These are phyloP conservation scores for Steccherinum ochraceum DNA, from an alignment of 768 basidiomycete genomes.

Conservation along the genomic window DNA sequence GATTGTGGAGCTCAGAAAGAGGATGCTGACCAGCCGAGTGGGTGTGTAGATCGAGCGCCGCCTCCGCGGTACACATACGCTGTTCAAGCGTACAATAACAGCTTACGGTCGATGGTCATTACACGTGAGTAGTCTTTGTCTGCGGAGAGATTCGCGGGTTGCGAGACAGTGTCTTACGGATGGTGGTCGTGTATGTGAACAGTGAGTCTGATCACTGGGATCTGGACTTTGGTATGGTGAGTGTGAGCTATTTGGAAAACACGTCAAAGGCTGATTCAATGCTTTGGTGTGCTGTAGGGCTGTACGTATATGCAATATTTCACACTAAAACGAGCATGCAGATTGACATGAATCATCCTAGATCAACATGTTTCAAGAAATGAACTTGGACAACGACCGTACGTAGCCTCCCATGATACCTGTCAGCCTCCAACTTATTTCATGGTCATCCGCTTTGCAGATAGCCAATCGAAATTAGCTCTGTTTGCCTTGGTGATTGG, in stretches of 20 bases:
- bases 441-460: constrained; percentile 22
- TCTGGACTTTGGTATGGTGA: constrained; percentile 64
- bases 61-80: constrained; percentile 58
- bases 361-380: constrained; percentile 60
- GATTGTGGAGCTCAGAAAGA: not conserved
- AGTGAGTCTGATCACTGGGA: constrained; percentile 39
- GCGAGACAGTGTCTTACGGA: not conserved
- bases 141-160: not conserved
- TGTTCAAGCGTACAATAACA: constrained; percentile 47
- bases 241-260: constrained; percentile 20
- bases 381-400: constrained; percentile 42
- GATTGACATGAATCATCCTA: constrained; percentile 17
- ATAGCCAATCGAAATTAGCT: constrained; percentile 37
- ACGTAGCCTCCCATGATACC: constrained; percentile 19
- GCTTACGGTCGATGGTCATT: constrained; percentile 55
- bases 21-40: not conserved
- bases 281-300: constrained; percentile 20
- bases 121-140: constrained; percentile 20
- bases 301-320: not conserved
- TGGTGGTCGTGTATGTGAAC: not conserved
- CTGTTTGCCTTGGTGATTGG: constrained; percentile 57
- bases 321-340: not conserved
- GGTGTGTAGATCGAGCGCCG: not conserved
- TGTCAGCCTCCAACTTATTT: not conserved
- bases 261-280: constrained; percentile 17